phyloP scores from a whole-genome alignment of 2,329 filamentous ascomycete genomes.

The Fusarium armeniacum region DNA sequence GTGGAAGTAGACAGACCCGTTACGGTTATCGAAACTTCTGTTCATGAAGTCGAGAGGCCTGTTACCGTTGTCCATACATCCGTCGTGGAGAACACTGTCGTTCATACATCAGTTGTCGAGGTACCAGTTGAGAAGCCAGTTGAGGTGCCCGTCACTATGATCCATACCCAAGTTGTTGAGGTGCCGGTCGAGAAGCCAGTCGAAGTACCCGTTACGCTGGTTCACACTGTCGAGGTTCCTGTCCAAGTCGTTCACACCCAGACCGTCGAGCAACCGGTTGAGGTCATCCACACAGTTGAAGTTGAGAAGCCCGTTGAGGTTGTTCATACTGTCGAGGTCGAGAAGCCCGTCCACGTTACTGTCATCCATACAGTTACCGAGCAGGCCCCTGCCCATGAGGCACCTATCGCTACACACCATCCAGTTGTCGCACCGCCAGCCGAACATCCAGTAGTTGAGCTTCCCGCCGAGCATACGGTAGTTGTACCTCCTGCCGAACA shows the following conservation, averaged over 20 bases:
- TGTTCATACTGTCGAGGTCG: slow-evolving; percentile 23
- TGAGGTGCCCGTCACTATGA: slow-evolving; percentile 18
- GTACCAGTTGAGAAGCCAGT: slow-evolving; percentile 29
- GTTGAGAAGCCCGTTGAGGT: slow-evolving; percentile 24
- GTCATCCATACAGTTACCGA: slow-evolving; percentile 21
- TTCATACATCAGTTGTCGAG: slow-evolving; percentile 24
- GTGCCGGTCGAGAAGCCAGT: slow-evolving; percentile 13
- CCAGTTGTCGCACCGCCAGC: slow-evolving; percentile 3
- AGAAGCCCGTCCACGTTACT: slow-evolving; percentile 30
- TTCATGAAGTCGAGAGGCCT: slow-evolving; percentile 15
- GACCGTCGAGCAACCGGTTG: slow-evolving; percentile 14
- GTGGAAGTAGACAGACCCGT: slow-evolving; percentile 16
- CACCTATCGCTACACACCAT: not conserved
- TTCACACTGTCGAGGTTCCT: slow-evolving; percentile 21
- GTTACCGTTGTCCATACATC: slow-evolving; percentile 33
- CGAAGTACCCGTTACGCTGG: slow-evolving; percentile 6
- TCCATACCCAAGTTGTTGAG: slow-evolving; percentile 8
- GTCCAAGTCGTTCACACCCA: slow-evolving; percentile 19
- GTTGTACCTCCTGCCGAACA: not conserved
- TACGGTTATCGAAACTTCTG: slow-evolving; percentile 19
- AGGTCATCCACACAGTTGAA: slow-evolving; percentile 22
- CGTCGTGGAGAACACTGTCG: slow-evolving; percentile 19
- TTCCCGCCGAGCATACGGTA: not conserved
- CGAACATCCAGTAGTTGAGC: not conserved
- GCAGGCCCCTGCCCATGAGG: slow-evolving; percentile 2